These are phyloP conservation scores for Iberis pinnata DNA, from an alignment of 345 rosid species.

Conservation along the genomic window DNA sequence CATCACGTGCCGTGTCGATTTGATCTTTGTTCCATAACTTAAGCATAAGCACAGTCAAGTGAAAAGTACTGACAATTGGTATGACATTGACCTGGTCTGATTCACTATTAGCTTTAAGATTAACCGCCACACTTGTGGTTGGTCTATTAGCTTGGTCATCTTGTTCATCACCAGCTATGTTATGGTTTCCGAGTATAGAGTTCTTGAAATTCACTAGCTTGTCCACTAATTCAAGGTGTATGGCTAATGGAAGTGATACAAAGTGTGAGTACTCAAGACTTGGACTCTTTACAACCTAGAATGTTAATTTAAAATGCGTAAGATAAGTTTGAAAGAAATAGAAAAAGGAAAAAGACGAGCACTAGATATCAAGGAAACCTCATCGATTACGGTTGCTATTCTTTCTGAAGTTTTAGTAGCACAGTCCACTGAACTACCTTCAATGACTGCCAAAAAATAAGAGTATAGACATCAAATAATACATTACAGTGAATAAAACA, in stretches of 20 bases:
- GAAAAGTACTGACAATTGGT: conserved; percentile 71
- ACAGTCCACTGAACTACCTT: conserved; percentile 61
- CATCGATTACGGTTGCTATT: conserved; percentile 48
- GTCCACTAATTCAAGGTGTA: conserved; percentile 65
- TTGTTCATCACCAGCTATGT: conserved; percentile 7
- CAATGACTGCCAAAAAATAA: conserved; percentile 50
- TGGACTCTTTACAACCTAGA: conserved; percentile 58
- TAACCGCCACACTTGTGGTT: conserved; percentile 18
- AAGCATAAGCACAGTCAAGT: conserved; percentile 88
- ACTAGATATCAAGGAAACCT: too few relatives aligned
- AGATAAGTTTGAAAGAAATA: not conserved
- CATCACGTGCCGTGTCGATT: conserved; percentile 55
- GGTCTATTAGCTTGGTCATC: too few relatives aligned
- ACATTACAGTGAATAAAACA: conserved; percentile 3
- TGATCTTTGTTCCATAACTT: conserved; percentile 87
- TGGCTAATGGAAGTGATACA: conserved; percentile 80
- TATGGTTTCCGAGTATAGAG: conserved; percentile 39
- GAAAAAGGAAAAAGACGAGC: too few relatives aligned
- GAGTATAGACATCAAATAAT: not conserved
- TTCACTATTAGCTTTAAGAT: conserved; percentile 40
- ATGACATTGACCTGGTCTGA: conserved; percentile 43
- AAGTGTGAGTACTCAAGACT: conserved; percentile 79
- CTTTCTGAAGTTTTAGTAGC: conserved; percentile 59
- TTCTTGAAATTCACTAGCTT: conserved; percentile 73
- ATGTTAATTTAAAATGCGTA: conserved; percentile 1